Evolutionary conservation across 2,329 filamentous ascomycete species (phyloP).

Genomic region (Alternaria consortialis): DNA sequence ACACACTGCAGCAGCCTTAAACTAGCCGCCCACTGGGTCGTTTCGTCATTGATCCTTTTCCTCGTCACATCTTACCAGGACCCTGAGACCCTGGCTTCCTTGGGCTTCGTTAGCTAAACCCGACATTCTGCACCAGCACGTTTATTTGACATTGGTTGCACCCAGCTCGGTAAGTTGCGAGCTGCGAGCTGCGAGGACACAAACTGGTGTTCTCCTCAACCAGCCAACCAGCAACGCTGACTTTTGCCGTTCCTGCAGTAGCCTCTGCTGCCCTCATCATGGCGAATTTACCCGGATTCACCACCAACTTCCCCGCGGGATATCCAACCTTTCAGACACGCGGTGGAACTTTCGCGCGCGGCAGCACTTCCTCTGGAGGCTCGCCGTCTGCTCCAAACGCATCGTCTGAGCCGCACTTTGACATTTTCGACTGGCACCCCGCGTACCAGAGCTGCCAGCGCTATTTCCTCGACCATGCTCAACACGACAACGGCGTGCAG

Average conservation of each 20-base stretch:
- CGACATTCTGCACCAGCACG: constrained; percentile 9
- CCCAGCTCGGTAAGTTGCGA: constrained; percentile 32
- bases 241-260: constrained; percentile 41
- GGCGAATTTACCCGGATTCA: constrained; percentile 41
- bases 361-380: constrained; percentile 34
- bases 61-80: constrained; percentile 21
- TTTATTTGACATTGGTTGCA: constrained; percentile 18
- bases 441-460: constrained; percentile 88
- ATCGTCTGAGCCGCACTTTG: constrained; percentile 61
- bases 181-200: constrained; percentile 21
- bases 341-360: constrained; percentile 39
- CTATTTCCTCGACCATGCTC: constrained; percentile 91
- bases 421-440: constrained; percentile 92
- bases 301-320: constrained; percentile 44
- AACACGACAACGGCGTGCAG: constrained; percentile 83
- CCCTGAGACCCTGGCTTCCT: constrained; percentile 22
- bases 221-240: constrained; percentile 33
- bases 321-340: constrained; percentile 42
- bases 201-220: constrained; percentile 28
- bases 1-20: constrained; percentile 26
- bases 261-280: constrained; percentile 27
- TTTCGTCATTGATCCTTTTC: constrained; percentile 31
- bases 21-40: constrained; percentile 11
- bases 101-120: constrained; percentile 7
- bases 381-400: constrained; percentile 35